These are phyloP conservation scores for Onygena corvina DNA, from an alignment of 2,329 filamentous ascomycete genomes.

Conservation along the genomic window DNA sequence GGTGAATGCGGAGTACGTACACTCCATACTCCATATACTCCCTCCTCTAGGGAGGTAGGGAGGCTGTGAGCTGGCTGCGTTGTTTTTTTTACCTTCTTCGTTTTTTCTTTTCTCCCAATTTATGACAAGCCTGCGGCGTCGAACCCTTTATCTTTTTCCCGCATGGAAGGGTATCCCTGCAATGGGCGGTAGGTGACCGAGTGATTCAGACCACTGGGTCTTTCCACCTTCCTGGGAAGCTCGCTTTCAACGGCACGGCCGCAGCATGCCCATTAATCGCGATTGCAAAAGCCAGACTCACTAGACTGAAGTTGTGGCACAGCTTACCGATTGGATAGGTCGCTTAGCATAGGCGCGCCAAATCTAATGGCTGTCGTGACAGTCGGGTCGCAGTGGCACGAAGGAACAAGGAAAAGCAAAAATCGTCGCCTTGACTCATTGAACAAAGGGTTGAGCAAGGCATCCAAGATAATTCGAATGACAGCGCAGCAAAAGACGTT, in stretches of 20 bases:
- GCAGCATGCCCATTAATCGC: slow-evolving; percentile 5
- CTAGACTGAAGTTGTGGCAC: slow-evolving; percentile 1
- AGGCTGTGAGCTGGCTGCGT: too few relatives aligned
- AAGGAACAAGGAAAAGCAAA: background rate
- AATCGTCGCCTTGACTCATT: background rate
- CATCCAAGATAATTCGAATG: background rate
- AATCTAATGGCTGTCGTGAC: background rate
- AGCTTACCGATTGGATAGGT: background rate
- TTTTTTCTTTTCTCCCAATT: background rate
- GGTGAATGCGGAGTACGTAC: too few relatives aligned
- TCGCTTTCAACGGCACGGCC: slow-evolving; percentile 1
- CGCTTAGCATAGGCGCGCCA: slow-evolving; percentile 5
- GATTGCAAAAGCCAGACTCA: slow-evolving; percentile 1
- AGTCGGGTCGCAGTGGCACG: background rate
- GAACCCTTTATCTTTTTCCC: slow-evolving; percentile 1
- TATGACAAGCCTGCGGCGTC: background rate
- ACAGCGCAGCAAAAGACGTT: too few relatives aligned
- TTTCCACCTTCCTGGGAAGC: background rate
- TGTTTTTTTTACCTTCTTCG: background rate
- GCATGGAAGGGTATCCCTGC: background rate
- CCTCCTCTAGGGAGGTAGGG: too few relatives aligned
- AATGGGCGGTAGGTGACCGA: too few relatives aligned
- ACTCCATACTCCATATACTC: too few relatives aligned
- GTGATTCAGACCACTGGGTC: background rate
- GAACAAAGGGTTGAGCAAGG: background rate